phyloP scores from a whole-genome alignment of 192 early-diverging fungal species.

The Polychytrium aggregatum region DNA sequence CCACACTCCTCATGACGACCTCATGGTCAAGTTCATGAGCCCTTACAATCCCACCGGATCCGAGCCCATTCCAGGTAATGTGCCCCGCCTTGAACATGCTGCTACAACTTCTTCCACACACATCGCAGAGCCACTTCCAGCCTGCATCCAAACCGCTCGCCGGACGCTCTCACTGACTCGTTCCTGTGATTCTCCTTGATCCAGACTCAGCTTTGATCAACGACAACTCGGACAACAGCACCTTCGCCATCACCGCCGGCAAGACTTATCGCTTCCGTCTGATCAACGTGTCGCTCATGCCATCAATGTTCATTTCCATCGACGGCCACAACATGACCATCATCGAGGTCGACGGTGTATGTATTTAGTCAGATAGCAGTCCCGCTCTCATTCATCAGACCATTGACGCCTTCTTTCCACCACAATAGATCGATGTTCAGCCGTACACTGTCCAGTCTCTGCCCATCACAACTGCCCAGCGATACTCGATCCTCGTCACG shows the following conservation, averaged over 20 bases:
- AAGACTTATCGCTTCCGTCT: slow-evolving; percentile 78
- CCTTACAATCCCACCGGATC: slow-evolving; percentile 38
- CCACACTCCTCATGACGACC: too few relatives aligned
- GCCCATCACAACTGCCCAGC: slow-evolving; percentile 60
- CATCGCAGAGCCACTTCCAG: too few relatives aligned
- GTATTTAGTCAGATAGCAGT: too few relatives aligned
- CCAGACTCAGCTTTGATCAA: too few relatives aligned
- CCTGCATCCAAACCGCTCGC: too few relatives aligned
- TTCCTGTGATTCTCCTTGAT: too few relatives aligned
- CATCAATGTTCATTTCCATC: slow-evolving; percentile 68
- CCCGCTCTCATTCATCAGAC: too few relatives aligned
- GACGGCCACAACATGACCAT: slow-evolving; percentile 67
- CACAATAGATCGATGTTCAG: too few relatives aligned
- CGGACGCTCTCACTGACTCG: too few relatives aligned
- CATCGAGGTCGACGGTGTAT: slow-evolving; percentile 71
- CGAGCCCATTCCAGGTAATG: slow-evolving; percentile 58
- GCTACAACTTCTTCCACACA: too few relatives aligned
- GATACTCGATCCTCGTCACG: slow-evolving; percentile 67
- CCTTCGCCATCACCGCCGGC: slow-evolving; percentile 56
- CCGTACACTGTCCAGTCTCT: slow-evolving; percentile 41
- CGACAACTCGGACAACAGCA: slow-evolving; percentile 11
- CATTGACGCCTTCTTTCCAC: too few relatives aligned
- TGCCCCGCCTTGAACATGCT: slow-evolving; percentile 28
- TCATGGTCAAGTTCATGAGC: slow-evolving; percentile 49
- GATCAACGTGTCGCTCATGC: slow-evolving; percentile 70